phyloP scores from a whole-genome alignment of 2,329 filamentous ascomycete species.

The Neoarthrinium moseri region DNA sequence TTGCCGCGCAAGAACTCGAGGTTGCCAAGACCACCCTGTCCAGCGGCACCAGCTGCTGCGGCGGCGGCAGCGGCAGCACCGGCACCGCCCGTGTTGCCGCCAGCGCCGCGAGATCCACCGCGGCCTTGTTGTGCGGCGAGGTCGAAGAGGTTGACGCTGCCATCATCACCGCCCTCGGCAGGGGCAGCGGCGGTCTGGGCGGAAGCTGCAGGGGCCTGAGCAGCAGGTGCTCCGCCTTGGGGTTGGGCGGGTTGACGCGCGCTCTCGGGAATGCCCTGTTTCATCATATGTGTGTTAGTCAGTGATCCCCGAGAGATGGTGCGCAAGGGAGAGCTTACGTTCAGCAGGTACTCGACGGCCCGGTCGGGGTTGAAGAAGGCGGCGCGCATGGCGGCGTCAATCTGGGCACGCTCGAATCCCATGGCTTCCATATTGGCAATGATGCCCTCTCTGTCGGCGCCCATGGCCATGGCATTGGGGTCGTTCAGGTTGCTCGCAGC shows the following conservation, averaged over 20 bases:
- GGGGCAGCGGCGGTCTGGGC: constrained; percentile 35
- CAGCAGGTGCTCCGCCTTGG: constrained; percentile 40
- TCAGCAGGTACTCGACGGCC: constrained; percentile 93
- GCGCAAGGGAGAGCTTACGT: constrained; percentile 49
- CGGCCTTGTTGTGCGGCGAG: constrained; percentile 76
- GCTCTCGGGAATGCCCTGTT: constrained; percentile 87
- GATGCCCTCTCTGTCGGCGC: constrained; percentile 75
- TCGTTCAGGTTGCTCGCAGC: constrained; percentile 58
- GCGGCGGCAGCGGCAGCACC: constrained; percentile 48
- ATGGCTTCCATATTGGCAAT: constrained; percentile 95
- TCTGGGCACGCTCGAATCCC: constrained; percentile 87
- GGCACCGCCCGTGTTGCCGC: constrained; percentile 38
- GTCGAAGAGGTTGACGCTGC: constrained; percentile 86
- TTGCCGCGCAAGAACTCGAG: constrained; percentile 94
- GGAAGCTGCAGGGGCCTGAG: constrained; percentile 37
- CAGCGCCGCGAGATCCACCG: constrained; percentile 40
- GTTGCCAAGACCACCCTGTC: constrained; percentile 63
- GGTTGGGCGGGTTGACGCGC: constrained; percentile 66
- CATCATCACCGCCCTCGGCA: constrained; percentile 56
- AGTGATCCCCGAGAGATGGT: background rate
- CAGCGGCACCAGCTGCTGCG: constrained; percentile 40
- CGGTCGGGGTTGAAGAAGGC: constrained; percentile 97
- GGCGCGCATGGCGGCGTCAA: constrained; percentile 91
- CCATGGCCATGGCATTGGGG: constrained; percentile 82
- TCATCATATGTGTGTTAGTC: no score